Conservation (phyloP, 768 basidiomycete genomes). For the Tulasnella sp. region DNA sequence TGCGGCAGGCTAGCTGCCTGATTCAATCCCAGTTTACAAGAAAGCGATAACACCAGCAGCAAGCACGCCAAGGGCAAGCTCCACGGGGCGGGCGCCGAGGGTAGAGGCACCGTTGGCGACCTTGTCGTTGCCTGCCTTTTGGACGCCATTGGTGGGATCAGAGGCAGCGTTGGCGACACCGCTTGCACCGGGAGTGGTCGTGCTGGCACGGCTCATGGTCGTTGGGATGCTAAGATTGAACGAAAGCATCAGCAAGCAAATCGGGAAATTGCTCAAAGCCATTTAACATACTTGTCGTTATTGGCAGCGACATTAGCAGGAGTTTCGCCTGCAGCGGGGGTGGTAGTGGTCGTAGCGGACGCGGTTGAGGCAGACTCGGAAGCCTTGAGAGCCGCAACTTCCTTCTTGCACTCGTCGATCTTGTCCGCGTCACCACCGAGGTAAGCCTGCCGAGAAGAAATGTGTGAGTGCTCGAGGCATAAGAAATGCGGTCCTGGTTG, state of each 20-base stretch:
- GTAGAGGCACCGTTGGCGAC: conserved; percentile 15
- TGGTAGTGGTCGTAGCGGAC: neutral
- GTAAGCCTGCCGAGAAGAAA: neutral
- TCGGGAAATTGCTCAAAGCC: neutral
- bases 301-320: neutral
- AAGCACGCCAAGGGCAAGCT: neutral
- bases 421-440: conserved; percentile 11
- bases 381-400: neutral
- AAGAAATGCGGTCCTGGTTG: neutral
- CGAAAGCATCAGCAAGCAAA: neutral
- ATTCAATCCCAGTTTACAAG: conserved; percentile 4
- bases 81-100: conserved; percentile 2
- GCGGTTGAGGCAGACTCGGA: neutral
- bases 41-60: conserved; percentile 11
- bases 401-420: neutral
- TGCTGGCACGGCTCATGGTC: neutral
- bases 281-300: neutral
- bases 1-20: conserved; percentile 5
- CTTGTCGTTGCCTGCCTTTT: neutral
- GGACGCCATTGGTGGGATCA: neutral
- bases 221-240: neutral
- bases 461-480: neutral
- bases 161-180: conserved; percentile 15
- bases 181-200: neutral
- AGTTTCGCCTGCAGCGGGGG: neutral